phyloP scores from a whole-genome alignment of 2,329 filamentous ascomycete genomes.

The Arthrobotrys musiformis region DNA sequence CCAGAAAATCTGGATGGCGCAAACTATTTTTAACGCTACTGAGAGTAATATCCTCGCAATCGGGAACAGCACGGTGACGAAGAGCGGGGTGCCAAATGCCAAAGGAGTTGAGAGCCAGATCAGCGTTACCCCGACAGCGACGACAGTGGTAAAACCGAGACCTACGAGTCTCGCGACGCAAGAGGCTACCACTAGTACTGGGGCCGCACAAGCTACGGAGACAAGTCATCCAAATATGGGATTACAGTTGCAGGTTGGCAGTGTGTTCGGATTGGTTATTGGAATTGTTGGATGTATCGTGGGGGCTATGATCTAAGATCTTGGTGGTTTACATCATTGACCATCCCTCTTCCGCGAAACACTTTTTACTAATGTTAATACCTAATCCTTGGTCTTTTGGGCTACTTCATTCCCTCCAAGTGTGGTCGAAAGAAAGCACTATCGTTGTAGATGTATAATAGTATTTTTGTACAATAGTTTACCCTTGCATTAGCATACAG shows the following conservation, averaged over 20 bases:
- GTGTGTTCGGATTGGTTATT: neutral
- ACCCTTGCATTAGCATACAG: neutral
- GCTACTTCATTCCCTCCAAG: neutral
- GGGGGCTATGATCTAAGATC: neutral
- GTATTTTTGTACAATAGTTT: neutral
- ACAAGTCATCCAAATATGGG: slow-evolving; percentile 12
- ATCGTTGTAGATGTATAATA: neutral
- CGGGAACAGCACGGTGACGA: slow-evolving; percentile 62
- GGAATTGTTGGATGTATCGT: neutral
- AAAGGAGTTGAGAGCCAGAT: slow-evolving; percentile 67
- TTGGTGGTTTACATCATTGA: neutral
- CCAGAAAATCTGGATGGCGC: slow-evolving; percentile 76
- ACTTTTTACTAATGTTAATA: neutral
- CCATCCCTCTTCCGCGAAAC: neutral
- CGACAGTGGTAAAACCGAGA: slow-evolving; percentile 11
- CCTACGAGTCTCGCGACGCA: neutral
- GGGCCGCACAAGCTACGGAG: neutral
- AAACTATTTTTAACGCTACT: slow-evolving; percentile 72
- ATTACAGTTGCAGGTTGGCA: neutral
- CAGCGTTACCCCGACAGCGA: slow-evolving; percentile 55
- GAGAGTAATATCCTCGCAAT: slow-evolving; percentile 69
- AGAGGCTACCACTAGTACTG: neutral
- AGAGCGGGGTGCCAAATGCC: slow-evolving; percentile 68
- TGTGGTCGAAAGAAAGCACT: no score
- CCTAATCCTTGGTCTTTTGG: neutral